These are phyloP conservation scores for Rubia tinctorum DNA, from an alignment of 305 asterid species.

Conservation along the genomic window DNA sequence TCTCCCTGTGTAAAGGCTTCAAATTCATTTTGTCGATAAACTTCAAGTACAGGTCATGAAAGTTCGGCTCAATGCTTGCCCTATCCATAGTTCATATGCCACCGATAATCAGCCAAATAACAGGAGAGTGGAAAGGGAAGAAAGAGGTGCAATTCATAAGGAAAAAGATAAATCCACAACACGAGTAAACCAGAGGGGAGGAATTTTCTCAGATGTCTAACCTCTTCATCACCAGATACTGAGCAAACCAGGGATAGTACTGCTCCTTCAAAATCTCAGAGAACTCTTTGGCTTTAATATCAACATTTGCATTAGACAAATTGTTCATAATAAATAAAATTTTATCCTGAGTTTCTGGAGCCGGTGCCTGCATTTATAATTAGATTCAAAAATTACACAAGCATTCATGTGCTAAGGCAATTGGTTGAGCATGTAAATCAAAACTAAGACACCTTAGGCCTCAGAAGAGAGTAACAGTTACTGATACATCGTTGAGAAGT, in stretches of 20 bases:
- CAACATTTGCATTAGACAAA: slow-evolving; percentile 76
- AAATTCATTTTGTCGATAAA: slow-evolving; percentile 84
- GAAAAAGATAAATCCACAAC: not conserved
- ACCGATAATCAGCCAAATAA: slow-evolving; percentile 17
- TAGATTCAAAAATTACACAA: slow-evolving; percentile 13
- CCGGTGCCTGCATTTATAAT: slow-evolving; percentile 69
- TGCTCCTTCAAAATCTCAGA: slow-evolving; percentile 68
- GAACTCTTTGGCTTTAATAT: slow-evolving; percentile 91
- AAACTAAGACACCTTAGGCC: not conserved
- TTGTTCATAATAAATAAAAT: slow-evolving; percentile 86
- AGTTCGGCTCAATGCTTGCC: slow-evolving; percentile 97
- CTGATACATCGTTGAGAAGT: not conserved
- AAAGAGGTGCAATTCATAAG: not conserved
- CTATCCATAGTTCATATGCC: slow-evolving; percentile 33
- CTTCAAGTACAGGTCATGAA: slow-evolving; percentile 97
- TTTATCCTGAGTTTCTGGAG: slow-evolving; percentile 91
- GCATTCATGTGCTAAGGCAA: not conserved
- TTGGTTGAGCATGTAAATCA: too few species aligned
- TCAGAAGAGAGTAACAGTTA: not conserved
- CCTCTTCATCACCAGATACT: slow-evolving; percentile 99
- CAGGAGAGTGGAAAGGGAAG: not conserved
- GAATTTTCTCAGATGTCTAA: slow-evolving; percentile 20
- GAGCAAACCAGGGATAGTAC: slow-evolving; percentile 97
- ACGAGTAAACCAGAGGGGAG: slow-evolving; percentile 10
- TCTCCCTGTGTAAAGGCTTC: slow-evolving; percentile 75